Percentiles rank a stretch among this genome's conserved stretches.
Conservation (phyloP, 2,329 filamentous ascomycete species). For the Exophiala spinifera region DNA sequence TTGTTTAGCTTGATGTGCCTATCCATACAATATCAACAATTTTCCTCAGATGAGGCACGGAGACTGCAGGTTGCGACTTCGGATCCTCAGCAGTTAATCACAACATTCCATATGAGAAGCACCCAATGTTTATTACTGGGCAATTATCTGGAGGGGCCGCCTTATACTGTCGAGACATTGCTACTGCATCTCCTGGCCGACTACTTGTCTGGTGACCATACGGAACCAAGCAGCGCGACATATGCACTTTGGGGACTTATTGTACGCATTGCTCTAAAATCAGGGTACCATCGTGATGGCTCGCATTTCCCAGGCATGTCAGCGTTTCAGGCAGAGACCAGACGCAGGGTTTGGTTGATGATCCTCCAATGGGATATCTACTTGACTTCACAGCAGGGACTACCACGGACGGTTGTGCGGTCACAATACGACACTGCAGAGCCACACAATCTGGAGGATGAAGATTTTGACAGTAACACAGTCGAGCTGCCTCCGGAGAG, state of each 20-base stretch:
- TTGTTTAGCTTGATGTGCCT: conserved; percentile 50
- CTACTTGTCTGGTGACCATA: conserved; percentile 49
- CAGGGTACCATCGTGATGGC: conserved; percentile 58
- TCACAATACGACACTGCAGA: conserved; percentile 58
- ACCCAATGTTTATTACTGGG: conserved; percentile 54
- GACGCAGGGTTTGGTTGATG: conserved; percentile 42
- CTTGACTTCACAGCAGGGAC: conserved; percentile 61
- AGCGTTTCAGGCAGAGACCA: conserved; percentile 55
- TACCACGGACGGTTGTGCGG: conserved; percentile 59
- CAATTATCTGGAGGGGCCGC: conserved; percentile 35
- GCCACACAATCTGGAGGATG: conserved; percentile 60
- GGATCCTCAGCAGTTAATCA: conserved; percentile 29
- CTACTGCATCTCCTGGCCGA: conserved; percentile 51
- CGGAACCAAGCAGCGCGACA: conserved; percentile 37
- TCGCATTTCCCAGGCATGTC: conserved; percentile 51
- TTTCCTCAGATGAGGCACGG: conserved; percentile 9
- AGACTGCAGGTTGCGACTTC: conserved; percentile 3
- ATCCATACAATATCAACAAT: conserved; percentile 18
- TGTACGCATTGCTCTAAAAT: conserved; percentile 57
- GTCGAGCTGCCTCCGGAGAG: conserved; percentile 52
- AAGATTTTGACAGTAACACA: conserved; percentile 55
- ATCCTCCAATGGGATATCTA: conserved; percentile 58
- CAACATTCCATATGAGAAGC: conserved; percentile 31
- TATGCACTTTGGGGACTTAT: conserved; percentile 42
- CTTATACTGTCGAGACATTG: conserved; percentile 25